These are phyloP conservation scores for Rhizophora apiculata DNA, from an alignment of 345 rosid genomes.

Conservation along the genomic window DNA sequence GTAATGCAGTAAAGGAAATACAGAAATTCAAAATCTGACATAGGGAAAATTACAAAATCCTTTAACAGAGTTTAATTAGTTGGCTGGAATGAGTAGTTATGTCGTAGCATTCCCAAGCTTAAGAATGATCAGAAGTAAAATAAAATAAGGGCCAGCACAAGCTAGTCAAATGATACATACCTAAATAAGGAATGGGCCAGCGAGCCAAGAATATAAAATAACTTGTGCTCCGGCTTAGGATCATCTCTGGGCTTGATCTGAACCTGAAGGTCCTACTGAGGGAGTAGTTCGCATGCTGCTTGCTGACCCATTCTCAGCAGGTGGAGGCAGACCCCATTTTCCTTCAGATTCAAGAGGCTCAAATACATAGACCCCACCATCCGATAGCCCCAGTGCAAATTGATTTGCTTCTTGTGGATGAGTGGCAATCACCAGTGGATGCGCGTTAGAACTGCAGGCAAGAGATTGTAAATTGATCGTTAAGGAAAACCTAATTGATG, in stretches of 20 bases:
- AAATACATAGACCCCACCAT: slow-evolving; percentile 89
- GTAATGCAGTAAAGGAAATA: no score
- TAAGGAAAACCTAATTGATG: not conserved
- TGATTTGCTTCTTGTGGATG: slow-evolving; percentile 93
- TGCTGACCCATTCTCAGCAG: slow-evolving; percentile 79
- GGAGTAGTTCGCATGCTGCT: slow-evolving; percentile 57
- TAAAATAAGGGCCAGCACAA: not conserved
- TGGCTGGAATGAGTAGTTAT: no score
- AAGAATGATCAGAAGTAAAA: not conserved
- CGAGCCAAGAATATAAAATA: slow-evolving; percentile 48
- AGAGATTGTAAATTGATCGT: not conserved
- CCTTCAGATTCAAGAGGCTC: slow-evolving; percentile 95
- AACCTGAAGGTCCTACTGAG: slow-evolving; percentile 66
- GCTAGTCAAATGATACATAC: slow-evolving; percentile 15
- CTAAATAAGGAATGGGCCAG: slow-evolving; percentile 38
- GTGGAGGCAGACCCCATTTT: slow-evolving; percentile 93
- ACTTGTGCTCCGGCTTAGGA: slow-evolving; percentile 37
- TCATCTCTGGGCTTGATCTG: slow-evolving; percentile 85
- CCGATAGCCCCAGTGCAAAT: slow-evolving; percentile 90
- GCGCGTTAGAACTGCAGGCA: slow-evolving; percentile 61
- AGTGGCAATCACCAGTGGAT: slow-evolving; percentile 90
- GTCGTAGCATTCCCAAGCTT: not conserved
- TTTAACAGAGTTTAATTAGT: no score
- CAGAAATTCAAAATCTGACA: no score
- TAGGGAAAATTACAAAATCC: no score